Evolutionary conservation across 2,329 filamentous ascomycete genomes (phyloP).

Genomic region (Aspergillus phoenicis): DNA sequence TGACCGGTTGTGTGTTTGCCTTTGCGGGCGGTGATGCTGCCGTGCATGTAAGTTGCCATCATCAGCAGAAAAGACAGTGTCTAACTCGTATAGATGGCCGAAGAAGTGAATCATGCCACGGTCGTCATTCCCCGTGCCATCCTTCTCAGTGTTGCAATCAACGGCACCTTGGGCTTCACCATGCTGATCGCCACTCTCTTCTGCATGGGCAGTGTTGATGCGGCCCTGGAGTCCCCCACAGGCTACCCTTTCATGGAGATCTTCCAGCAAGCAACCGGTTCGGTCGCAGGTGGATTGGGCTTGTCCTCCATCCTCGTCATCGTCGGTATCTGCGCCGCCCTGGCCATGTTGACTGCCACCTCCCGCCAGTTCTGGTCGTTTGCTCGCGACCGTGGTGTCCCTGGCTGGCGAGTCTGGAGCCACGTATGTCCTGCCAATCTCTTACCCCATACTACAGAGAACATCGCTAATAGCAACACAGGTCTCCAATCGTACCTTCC

Average conservation of each 20-base stretch:
- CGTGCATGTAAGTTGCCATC: constrained; percentile 36
- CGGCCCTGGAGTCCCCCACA: constrained; percentile 28
- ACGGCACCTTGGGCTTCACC: constrained; percentile 39
- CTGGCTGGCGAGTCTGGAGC: constrained; percentile 32
- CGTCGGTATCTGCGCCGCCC: constrained; percentile 34
- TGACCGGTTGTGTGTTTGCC: constrained; percentile 39
- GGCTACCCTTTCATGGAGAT: constrained; percentile 42
- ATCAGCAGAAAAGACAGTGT: neutral
- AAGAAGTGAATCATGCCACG: constrained; percentile 44
- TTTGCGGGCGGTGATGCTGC: constrained; percentile 44
- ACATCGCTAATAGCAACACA: neutral
- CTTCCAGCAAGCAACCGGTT: constrained; percentile 34
- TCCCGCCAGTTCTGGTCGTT: constrained; percentile 44
- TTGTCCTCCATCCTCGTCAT: constrained; percentile 33
- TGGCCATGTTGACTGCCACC: constrained; percentile 47
- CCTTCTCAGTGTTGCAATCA: constrained; percentile 39
- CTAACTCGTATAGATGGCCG: constrained; percentile 29
- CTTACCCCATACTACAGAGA: neutral
- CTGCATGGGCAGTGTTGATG: constrained; percentile 38
- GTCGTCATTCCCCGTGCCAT: constrained; percentile 41
- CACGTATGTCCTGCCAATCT: constrained; percentile 19
- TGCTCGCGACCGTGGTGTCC: constrained; percentile 30
- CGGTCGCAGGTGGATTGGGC: constrained; percentile 27
- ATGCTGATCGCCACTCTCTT: constrained; percentile 44
- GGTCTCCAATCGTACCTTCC: constrained; percentile 27